phyloP scores from a whole-genome alignment of 129 eudicot genomes.

The Pittosporum tobira region DNA sequence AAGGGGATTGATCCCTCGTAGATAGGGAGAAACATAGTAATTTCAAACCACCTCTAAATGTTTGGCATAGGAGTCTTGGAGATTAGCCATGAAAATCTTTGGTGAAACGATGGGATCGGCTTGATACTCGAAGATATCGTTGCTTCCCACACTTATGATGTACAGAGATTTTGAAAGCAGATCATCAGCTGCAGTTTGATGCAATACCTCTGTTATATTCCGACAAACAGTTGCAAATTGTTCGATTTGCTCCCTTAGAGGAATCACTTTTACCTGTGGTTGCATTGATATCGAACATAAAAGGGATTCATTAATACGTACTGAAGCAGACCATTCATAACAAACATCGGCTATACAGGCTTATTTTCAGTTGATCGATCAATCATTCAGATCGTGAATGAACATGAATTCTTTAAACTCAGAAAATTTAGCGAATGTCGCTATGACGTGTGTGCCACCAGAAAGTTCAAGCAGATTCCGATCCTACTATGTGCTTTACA shows the following conservation, averaged over 20 bases:
- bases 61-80: constrained; percentile 17
- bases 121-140: constrained; percentile 32
- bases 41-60: constrained; percentile 24
- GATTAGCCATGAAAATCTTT: constrained; percentile 8
- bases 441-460: too few species aligned
- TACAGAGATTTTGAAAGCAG: constrained; percentile 24
- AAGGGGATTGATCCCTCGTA: background rate
- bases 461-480: too few species aligned
- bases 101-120: background rate
- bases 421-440: too few species aligned
- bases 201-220: constrained; percentile 23
- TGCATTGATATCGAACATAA: too few species aligned
- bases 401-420: too few species aligned
- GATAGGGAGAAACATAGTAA: background rate
- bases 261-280: constrained; percentile 28
- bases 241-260: constrained; percentile 29
- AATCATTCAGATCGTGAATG: too few species aligned
- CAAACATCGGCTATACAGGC: too few species aligned
- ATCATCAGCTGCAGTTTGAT: constrained; percentile 11
- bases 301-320: too few species aligned
- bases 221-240: constrained; percentile 30
- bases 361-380: too few species aligned
- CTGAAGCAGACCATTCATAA: too few species aligned
- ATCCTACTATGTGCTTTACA: too few species aligned
- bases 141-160: constrained; percentile 50